phyloP scores from a whole-genome alignment of 2,329 filamentous ascomycete genomes.

The Nemania sp. region DNA sequence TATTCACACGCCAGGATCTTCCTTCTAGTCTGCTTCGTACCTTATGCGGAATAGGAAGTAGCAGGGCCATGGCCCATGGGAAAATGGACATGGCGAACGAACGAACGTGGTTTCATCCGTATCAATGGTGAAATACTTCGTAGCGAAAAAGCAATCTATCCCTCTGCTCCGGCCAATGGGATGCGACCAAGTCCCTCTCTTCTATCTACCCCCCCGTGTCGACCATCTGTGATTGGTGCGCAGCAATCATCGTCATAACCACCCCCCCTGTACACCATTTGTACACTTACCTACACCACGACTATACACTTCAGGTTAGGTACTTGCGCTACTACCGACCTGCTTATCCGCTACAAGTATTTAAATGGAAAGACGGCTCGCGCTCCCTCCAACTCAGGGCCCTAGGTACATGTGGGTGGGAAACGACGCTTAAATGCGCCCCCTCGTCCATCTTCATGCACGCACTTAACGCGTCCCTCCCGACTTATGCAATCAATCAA shows the following conservation, averaged over 20 bases:
- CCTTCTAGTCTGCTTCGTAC: not conserved
- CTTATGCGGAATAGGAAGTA: no score
- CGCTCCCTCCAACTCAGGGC: not conserved
- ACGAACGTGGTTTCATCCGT: constrained; percentile 16
- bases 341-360: no score
- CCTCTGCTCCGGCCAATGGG: constrained; percentile 5
- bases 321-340: no score
- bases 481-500: constrained; percentile 28
- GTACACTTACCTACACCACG: no score
- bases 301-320: no score
- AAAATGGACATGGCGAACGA: constrained; percentile 5
- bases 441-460: constrained; percentile 8
- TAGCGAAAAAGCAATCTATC: no score
- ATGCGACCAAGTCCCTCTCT: constrained; percentile 6
- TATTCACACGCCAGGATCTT: constrained; percentile 5
- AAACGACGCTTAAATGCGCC: not conserved
- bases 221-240: constrained; percentile 20
- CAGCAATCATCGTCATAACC: constrained; percentile 5
- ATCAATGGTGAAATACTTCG: constrained; percentile 10
- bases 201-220: constrained; percentile 1
- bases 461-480: constrained; percentile 26
- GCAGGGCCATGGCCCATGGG: constrained; percentile 1
- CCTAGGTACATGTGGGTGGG: no score
- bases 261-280: not conserved
- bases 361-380: not conserved